These are phyloP conservation scores for Amaranthus hypochondriacus DNA, from an alignment of 148 eudicot species.

Conservation along the genomic window DNA sequence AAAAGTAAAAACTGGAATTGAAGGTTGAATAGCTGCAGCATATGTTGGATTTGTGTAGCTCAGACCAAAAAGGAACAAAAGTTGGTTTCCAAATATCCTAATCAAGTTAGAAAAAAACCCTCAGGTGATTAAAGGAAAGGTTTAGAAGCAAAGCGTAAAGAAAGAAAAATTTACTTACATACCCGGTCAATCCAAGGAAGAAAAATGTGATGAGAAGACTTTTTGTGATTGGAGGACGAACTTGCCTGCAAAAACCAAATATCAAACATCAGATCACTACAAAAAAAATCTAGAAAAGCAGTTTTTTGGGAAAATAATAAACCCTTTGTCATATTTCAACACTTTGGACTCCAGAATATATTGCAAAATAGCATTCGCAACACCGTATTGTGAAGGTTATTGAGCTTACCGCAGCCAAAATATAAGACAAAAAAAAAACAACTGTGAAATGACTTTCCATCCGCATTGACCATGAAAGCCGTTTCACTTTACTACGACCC, in stretches of 20 bases:
- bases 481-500: too few species aligned
- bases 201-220: constrained; percentile 52
- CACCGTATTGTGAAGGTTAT: too few species aligned
- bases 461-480: too few species aligned
- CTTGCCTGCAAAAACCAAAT: constrained; percentile 45
- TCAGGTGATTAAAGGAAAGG: neutral
- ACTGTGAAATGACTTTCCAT: too few species aligned
- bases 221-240: constrained; percentile 68
- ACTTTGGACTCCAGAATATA: too few species aligned
- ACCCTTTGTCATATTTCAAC: neutral
- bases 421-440: too few species aligned
- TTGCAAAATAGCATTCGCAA: too few species aligned
- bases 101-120: constrained; percentile 19
- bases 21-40: constrained; percentile 96
- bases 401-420: too few species aligned
- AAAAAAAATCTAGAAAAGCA: neutral
- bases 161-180: constrained; percentile 23
- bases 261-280: constrained; percentile 1
- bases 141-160: neutral
- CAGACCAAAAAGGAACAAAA: constrained; percentile 90
- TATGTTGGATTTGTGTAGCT: constrained; percentile 94
- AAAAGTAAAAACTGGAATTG: constrained; percentile 94
- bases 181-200: constrained; percentile 94
- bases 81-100: constrained; percentile 94
- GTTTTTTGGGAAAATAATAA: neutral